These are phyloP conservation scores for Wilcoxina mikolae DNA, from an alignment of 495 filamentous ascomycete species.

Conservation along the genomic window DNA sequence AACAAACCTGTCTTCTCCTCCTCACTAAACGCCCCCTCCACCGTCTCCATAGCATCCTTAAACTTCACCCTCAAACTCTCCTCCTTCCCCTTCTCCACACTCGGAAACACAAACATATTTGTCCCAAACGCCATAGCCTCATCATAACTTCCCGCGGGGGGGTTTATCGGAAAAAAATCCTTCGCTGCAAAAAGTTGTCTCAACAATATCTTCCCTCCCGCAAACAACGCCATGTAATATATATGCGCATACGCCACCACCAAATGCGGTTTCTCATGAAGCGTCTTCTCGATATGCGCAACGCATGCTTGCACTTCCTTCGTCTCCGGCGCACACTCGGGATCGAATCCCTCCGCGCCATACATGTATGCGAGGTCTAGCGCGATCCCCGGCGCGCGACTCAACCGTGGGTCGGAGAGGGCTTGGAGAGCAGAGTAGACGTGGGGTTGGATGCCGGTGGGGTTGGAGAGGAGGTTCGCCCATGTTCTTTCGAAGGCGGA, in stretches of 20 bases:
- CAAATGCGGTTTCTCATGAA: conserved; percentile 19
- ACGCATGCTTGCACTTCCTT: conserved; percentile 7
- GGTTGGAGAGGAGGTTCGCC: conserved; percentile 10
- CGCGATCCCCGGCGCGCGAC: conserved; percentile 13
- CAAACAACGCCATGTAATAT: conserved; percentile 27
- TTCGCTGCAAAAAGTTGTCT: conserved; percentile 14
- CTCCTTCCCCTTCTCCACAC: conserved; percentile 15
- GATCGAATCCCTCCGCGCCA: not conserved
- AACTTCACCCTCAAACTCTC: conserved; percentile 13
- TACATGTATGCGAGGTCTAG: conserved; percentile 20
- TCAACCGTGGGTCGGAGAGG: conserved; percentile 15
- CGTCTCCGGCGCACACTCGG: not conserved
- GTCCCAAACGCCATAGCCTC: conserved; percentile 11
- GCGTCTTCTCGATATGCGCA: conserved; percentile 11
- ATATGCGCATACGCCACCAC: conserved; percentile 25
- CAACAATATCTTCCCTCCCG: conserved; percentile 23
- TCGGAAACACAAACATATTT: conserved; percentile 23
- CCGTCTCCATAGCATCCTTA: conserved; percentile 13
- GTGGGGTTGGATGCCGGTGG: conserved; percentile 10
- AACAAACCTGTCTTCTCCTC: conserved; percentile 20
- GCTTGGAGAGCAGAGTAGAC: conserved; percentile 12
- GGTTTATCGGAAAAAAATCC: conserved; percentile 17
- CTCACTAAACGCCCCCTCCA: conserved; percentile 12
- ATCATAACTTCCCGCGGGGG: conserved; percentile 7
- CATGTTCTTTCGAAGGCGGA: conserved; percentile 23